These are phyloP conservation scores for Chaetomium globosum DNA, from an alignment of 2,329 filamentous ascomycete genomes.

Conservation along the genomic window DNA sequence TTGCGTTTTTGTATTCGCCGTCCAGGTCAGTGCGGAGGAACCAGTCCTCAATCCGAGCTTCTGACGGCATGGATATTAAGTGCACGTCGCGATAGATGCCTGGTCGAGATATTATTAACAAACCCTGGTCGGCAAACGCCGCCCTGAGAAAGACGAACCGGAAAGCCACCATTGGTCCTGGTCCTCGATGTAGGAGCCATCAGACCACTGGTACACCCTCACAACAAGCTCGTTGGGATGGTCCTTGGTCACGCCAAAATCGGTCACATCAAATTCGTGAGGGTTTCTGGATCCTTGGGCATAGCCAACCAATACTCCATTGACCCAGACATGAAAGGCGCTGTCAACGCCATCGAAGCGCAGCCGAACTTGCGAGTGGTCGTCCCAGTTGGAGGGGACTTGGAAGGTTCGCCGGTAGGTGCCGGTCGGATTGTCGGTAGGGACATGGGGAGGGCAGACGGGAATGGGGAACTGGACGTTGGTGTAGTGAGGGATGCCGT, in stretches of 20 bases:
- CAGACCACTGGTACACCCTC: conserved; percentile 70
- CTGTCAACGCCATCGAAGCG: conserved; percentile 74
- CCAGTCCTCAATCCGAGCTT: conserved; percentile 58
- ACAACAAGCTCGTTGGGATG: conserved; percentile 60
- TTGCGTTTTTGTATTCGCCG: conserved; percentile 52
- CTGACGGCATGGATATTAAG: conserved; percentile 58
- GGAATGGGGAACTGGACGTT: conserved; percentile 69
- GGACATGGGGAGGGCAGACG: conserved; percentile 64
- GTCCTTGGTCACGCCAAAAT: conserved; percentile 44
- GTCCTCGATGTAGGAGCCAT: conserved; percentile 70
- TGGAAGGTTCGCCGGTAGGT: conserved; percentile 61
- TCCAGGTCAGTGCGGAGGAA: conserved; percentile 60
- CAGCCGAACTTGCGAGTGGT: conserved; percentile 57
- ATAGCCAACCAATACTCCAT: conserved; percentile 66
- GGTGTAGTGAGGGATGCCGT: conserved; percentile 68
- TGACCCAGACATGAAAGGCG: conserved; percentile 70
- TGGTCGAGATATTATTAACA: conserved; percentile 27
- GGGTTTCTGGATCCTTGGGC: conserved; percentile 70
- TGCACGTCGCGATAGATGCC: conserved; percentile 69
- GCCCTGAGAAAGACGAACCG: conserved; percentile 41
- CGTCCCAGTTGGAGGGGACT: conserved; percentile 53
- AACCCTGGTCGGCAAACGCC: background rate
- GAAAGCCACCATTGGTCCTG: conserved; percentile 71
- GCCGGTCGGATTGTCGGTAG: conserved; percentile 66
- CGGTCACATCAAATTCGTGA: conserved; percentile 68